Evolutionary conservation across 1,284 basidiomycete species (phyloP), one percentile per base, ranked within the genome.

Genomic region (Amylostereum areolatum): DNA sequence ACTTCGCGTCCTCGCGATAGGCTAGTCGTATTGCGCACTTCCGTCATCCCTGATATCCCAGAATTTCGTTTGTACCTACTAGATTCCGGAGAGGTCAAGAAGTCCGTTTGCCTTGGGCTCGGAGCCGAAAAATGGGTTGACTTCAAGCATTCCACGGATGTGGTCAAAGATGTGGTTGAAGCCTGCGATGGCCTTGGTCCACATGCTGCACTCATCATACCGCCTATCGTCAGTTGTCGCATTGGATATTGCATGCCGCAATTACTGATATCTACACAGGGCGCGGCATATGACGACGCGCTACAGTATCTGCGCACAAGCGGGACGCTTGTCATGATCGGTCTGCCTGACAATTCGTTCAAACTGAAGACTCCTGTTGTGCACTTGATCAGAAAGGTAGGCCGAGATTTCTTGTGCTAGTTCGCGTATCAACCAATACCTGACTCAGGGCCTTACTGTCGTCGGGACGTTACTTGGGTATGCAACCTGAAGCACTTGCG

Each of bases 91-190:
- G 76, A 73, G 11, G 75, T 72, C 35, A 90, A 90, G 69, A 75
- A 75, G 50, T 65, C 75, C 33, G 66, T 88, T n/a, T 77, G 72
- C 55, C 55, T 75, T 47, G 57, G 65, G 37, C 75, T 87, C 45
- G 88, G 86, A 7, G 84, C 85, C 2, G 78, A 85, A 58, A 75
- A 71, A 54, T 89, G 80, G 73, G 63, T 90, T 53, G 86, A 91
- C 68, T 89, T 88, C 68, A 78, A 71, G 59, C 72, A 72, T 46
- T 70, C 66, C 28, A 60, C 63, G 18, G 66, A 81, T 50, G 57
- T 85, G 32, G 67, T 76, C 8, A 58, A 66, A 28, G 77, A 79
- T 35, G 72, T 86, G 25, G 65, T 80, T 57, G 71, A 68, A 0
- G 78, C 78, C 1, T 73, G 79, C 0, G 85, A 76, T 48, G 85